These are phyloP conservation scores for Trichoderma semiorbis DNA, from an alignment of 2,329 filamentous ascomycete genomes.

Conservation along the genomic window DNA sequence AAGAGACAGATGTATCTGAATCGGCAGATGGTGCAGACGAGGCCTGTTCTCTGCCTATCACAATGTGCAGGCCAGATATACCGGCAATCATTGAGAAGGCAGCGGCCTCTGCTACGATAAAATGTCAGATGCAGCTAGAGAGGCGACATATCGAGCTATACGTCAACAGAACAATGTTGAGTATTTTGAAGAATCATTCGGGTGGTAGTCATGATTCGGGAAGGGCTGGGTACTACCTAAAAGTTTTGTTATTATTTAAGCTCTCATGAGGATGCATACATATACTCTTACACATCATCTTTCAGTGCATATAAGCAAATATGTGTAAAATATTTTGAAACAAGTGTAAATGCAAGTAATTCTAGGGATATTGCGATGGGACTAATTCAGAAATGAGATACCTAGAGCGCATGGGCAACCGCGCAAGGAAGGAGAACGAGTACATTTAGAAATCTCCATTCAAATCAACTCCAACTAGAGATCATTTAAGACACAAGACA, in stretches of 20 bases:
- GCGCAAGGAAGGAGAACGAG: neutral
- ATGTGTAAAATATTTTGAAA: neutral
- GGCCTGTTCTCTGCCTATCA: neutral
- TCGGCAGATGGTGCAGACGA: neutral
- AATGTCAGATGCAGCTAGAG: too few relatives aligned
- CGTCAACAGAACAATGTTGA: neutral
- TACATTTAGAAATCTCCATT: neutral
- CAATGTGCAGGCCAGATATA: neutral
- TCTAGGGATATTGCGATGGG: neutral
- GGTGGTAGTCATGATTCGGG: neutral
- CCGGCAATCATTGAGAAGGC: neutral
- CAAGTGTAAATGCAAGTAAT: neutral
- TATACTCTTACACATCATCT: neutral
- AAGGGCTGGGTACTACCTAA: neutral
- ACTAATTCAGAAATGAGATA: neutral
- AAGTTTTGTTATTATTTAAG: neutral
- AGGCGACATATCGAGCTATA: neutral
- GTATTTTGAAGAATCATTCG: constrained; percentile 12
- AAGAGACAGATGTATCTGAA: neutral
- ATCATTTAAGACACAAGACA: neutral
- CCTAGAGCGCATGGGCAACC: neutral
- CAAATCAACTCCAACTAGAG: neutral
- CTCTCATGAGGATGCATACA: neutral
- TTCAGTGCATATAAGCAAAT: neutral
- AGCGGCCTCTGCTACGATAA: neutral